phyloP scores from a whole-genome alignment of 768 basidiomycete species.

The Tylopilus balloui region DNA sequence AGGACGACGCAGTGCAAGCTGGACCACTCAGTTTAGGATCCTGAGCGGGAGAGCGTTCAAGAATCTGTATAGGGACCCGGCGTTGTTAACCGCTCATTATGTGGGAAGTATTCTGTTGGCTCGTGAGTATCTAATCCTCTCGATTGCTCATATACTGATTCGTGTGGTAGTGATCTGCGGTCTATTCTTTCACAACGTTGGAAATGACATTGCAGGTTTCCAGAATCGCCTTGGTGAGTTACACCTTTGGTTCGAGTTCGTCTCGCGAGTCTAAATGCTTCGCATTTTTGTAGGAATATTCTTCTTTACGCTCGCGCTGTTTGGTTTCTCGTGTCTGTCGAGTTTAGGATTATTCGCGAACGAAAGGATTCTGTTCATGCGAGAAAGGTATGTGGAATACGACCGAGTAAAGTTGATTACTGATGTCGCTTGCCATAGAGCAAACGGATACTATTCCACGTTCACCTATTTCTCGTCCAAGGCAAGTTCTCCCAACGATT shows the following conservation, averaged over 20 bases:
- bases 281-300: slow-evolving; percentile 60
- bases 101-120: slow-evolving; percentile 78
- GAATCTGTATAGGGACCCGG: slow-evolving; percentile 94
- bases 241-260: not conserved
- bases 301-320: slow-evolving; percentile 95
- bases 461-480: slow-evolving; percentile 97
- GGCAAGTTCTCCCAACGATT: slow-evolving; percentile 33
- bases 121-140: slow-evolving; percentile 43
- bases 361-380: slow-evolving; percentile 94
- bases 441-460: slow-evolving; percentile 97
- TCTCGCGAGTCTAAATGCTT: not conserved
- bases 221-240: slow-evolving; percentile 83
- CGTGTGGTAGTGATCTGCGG: slow-evolving; percentile 71
- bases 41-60: slow-evolving; percentile 96
- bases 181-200: slow-evolving; percentile 86
- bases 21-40: slow-evolving; percentile 88
- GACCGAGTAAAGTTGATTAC: not conserved
- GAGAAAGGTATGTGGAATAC: slow-evolving; percentile 68
- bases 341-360: slow-evolving; percentile 92
- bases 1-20: slow-evolving; percentile 77
- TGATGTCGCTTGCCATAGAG: slow-evolving; percentile 41
- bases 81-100: slow-evolving; percentile 89
- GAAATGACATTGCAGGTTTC: slow-evolving; percentile 94
- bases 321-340: slow-evolving; percentile 95
- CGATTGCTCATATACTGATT: not conserved